These are phyloP conservation scores for Fennellomyces sp. DNA, from an alignment of 371 early-diverging fungal species.

Conservation along the genomic window DNA sequence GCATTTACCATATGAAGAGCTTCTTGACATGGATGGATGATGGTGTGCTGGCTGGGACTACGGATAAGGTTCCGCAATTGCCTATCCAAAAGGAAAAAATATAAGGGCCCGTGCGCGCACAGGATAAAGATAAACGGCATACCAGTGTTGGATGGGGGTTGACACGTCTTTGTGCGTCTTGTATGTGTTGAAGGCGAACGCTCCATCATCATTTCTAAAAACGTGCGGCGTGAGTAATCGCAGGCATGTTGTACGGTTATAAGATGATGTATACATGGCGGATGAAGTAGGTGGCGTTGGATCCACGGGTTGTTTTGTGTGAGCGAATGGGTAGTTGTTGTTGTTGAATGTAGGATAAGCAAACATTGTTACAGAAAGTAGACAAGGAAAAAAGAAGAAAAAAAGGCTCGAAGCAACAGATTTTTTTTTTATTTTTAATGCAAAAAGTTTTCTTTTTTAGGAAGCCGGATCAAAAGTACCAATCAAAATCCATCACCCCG, in stretches of 20 bases:
- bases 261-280: slow-evolving; percentile 7
- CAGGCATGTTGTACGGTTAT: not conserved
- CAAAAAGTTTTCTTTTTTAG: not conserved
- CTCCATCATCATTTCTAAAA: slow-evolving; percentile 13
- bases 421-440: not conserved
- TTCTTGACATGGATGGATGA: slow-evolving; percentile 16
- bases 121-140: not conserved
- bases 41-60: slow-evolving; percentile 1
- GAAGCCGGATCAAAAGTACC: slow-evolving; percentile 1
- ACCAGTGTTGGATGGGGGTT: slow-evolving; percentile 24
- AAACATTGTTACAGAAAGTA: slow-evolving; percentile 6
- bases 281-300: slow-evolving; percentile 7
- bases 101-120: too few species aligned
- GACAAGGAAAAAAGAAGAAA: not conserved
- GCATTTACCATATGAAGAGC: slow-evolving; percentile 15
- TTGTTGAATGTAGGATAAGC: slow-evolving; percentile 18
- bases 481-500: slow-evolving; percentile 9
- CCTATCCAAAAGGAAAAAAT: slow-evolving; percentile 6
- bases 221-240: not conserved
- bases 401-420: not conserved
- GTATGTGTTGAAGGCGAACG: slow-evolving; percentile 4
- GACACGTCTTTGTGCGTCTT: slow-evolving; percentile 12
- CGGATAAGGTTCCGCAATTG: slow-evolving; percentile 21
- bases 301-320: slow-evolving; percentile 8
- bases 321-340: slow-evolving; percentile 12